These are phyloP conservation scores for Nothophaeocryptopus gaeumannii DNA, from an alignment of 2,329 filamentous ascomycete species.

Conservation along the genomic window DNA sequence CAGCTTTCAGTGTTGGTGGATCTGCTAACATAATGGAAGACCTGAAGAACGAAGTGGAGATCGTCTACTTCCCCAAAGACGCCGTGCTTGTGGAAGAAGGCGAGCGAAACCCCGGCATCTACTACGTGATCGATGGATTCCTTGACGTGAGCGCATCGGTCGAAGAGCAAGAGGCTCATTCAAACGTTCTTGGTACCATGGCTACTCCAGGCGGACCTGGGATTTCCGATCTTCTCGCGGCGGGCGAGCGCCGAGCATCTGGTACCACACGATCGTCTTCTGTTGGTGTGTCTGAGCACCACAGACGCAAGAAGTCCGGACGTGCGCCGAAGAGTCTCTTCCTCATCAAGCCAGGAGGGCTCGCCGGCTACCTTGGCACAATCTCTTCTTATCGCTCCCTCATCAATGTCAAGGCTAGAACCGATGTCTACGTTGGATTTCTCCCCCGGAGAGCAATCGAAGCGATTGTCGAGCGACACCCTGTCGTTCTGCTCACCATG, in stretches of 20 bases:
- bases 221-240: slow-evolving; percentile 30
- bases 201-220: slow-evolving; percentile 36
- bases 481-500: slow-evolving; percentile 89
- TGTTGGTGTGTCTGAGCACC: slow-evolving; percentile 29
- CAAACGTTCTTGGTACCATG: slow-evolving; percentile 45
- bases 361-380: slow-evolving; percentile 91
- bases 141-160: slow-evolving; percentile 85
- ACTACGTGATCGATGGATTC: slow-evolving; percentile 97
- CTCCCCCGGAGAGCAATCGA: slow-evolving; percentile 81
- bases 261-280: slow-evolving; percentile 23
- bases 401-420: slow-evolving; percentile 94
- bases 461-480: slow-evolving; percentile 87
- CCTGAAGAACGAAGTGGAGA: slow-evolving; percentile 87
- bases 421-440: slow-evolving; percentile 96
- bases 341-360: slow-evolving; percentile 87
- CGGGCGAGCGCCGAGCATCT: slow-evolving; percentile 17
- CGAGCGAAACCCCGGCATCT: slow-evolving; percentile 91
- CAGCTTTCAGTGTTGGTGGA: slow-evolving; percentile 52
- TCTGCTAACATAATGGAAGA: slow-evolving; percentile 71
- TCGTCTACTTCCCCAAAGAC: slow-evolving; percentile 94
- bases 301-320: slow-evolving; percentile 38
- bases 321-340: slow-evolving; percentile 68
- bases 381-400: slow-evolving; percentile 95
- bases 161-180: slow-evolving; percentile 57
- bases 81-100: slow-evolving; percentile 94